Evolutionary conservation across 2,329 filamentous ascomycete species (phyloP).

Genomic region (Alternaria burnsii): DNA sequence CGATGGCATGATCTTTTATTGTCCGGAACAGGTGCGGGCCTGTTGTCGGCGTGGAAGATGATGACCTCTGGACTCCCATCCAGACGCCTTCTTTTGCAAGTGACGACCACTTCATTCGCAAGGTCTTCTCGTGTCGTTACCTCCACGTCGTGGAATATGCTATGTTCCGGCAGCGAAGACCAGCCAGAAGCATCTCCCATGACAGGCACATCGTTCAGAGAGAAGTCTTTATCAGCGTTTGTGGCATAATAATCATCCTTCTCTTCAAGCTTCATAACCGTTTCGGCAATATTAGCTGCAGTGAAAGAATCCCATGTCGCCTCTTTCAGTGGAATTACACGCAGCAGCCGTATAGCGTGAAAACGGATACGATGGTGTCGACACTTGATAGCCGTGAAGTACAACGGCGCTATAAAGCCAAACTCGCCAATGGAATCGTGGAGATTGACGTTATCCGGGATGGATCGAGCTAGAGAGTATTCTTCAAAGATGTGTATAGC

Average conservation of each 20-base stretch:
- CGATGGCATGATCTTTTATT: not conserved
- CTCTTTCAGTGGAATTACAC: constrained; percentile 47
- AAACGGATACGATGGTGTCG: constrained; percentile 54
- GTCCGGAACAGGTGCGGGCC: not conserved
- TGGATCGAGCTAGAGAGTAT: not conserved
- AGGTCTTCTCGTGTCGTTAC: not conserved
- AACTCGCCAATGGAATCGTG: constrained; percentile 27
- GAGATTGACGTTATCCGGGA: constrained; percentile 10
- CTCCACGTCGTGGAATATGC: constrained; percentile 7
- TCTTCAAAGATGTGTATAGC: constrained; percentile 1
- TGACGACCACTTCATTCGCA: constrained; percentile 3
- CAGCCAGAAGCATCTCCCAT: not conserved
- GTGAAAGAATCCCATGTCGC: constrained; percentile 53
- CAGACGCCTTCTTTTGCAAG: constrained; percentile 1
- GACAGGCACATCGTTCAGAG: not conserved
- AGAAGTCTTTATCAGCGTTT: not conserved
- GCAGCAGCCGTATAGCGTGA: constrained; percentile 50
- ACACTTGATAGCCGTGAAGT: constrained; percentile 56
- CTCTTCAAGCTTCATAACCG: constrained; percentile 16
- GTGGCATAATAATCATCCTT: not conserved
- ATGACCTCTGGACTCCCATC: not conserved
- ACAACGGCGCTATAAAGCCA: constrained; percentile 9
- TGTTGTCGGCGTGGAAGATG: not conserved
- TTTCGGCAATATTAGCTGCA: constrained; percentile 10
- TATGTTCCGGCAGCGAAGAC: constrained; percentile 1